Percentiles rank a stretch among this genome's conserved stretches.
phyloP scores from a whole-genome alignment of 768 basidiomycete genomes.

The Tylopilus vinaceipallidus region DNA sequence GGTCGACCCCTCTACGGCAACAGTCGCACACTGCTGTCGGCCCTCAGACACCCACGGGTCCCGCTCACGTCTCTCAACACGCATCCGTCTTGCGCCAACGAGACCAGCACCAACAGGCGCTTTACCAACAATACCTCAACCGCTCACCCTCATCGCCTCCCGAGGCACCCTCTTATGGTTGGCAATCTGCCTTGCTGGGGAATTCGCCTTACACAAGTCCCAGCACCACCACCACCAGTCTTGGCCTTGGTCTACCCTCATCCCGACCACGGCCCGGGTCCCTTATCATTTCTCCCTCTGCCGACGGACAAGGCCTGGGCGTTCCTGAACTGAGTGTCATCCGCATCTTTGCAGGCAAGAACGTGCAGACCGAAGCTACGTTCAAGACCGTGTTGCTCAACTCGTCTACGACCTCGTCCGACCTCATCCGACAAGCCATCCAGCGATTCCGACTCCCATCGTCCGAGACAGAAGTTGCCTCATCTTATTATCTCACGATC shows the following conservation, averaged over 20 bases:
- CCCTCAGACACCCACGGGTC: conserved; percentile 31
- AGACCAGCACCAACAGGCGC: conserved; percentile 84
- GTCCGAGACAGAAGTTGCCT: conserved; percentile 50
- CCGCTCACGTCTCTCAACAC: conserved; percentile 54
- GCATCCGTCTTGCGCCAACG: conserved; percentile 73
- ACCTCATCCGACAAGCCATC: conserved; percentile 88
- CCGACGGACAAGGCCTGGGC: conserved; percentile 58
- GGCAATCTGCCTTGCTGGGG: conserved; percentile 64
- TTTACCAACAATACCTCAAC: conserved; percentile 88
- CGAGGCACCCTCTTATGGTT: conserved; percentile 73
- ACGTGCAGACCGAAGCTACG: conserved; percentile 90
- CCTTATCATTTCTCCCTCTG: conserved; percentile 60
- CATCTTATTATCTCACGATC: conserved; percentile 83
- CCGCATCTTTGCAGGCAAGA: conserved; percentile 90
- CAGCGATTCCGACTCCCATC: conserved; percentile 87
- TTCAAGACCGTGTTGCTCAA: conserved; percentile 98
- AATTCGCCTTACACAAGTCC: conserved; percentile 42
- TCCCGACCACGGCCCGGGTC: conserved; percentile 73
- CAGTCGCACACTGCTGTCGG: conserved; percentile 19
- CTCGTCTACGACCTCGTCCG: conserved; percentile 75
- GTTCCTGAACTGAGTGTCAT: conserved; percentile 91
- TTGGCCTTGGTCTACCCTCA: conserved; percentile 47
- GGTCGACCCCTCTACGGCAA: conserved; percentile 21
- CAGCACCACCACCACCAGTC: conserved; percentile 39
- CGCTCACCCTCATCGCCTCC: conserved; percentile 79